Base-by-base conservation (phyloP, 345 rosid genomes). In the Citrus sinensis region DNA sequence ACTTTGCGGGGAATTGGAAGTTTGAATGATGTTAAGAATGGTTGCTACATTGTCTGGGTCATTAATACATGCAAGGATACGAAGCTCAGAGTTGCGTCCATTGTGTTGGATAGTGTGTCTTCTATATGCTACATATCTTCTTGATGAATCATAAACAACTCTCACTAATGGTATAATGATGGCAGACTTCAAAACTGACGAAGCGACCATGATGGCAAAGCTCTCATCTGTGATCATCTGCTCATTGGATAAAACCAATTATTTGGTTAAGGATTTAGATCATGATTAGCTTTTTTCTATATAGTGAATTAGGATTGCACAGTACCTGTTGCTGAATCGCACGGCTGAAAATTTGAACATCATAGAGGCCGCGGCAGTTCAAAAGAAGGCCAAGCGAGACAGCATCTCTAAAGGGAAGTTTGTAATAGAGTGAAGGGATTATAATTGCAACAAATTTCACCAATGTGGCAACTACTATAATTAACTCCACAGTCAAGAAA, bases 341-440 rank as follows among this genome's bases (percentile, higher is more conserved):
- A 6, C 76, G 78, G 35, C 76, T 66, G 66, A 77, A 85, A n/a
- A 79, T 24, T 17, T 80, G 86, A 54, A 87, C 70, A 60, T 87
- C 89, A 75, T 83, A 79, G 17, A 85, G 37, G 35, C 89, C 89
- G 76, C 87, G 87, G 76, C 80, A 77, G 71, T 79, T 88, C 81
- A 87, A 76, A 34, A 87, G 76, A 24, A 85, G 56, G 6, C 83
- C 87, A 5, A 85, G 83, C 20, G 84, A 76, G 65, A 87, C 22
- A 0, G 91, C 88, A 16, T 88, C 89, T 71, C 62, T n/a, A 37
- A 86, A 74, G 0, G 91, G 87, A 67, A 88, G 67, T n/a, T 40
- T 82, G 75, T 27, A 83, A 78, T 79, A 85, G 32, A 82, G 59
- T 6, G 88, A 81, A 14, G 87, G 86, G 39, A 83, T 30, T 1